phyloP scores from a whole-genome alignment of 1,284 basidiomycete genomes.

The Cutaneotrichosporon dermatis region DNA sequence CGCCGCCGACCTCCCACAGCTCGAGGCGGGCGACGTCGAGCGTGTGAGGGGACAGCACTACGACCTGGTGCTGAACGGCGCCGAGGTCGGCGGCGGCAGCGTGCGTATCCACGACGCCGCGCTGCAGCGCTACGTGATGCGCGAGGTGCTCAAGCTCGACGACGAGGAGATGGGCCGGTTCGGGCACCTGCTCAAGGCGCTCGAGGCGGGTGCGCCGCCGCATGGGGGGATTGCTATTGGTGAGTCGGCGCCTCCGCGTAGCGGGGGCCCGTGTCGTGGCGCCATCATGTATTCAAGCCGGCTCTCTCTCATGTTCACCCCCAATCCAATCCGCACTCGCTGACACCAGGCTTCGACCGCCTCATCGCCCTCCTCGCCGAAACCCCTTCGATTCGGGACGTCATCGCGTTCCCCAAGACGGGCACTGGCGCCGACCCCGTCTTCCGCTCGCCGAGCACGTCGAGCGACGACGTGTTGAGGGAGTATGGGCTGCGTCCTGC shows the following conservation, averaged over 20 bases:
- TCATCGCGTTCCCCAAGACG: constrained; percentile 94
- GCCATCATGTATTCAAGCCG: too few relatives aligned
- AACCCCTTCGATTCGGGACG: constrained; percentile 79
- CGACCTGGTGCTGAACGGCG: constrained; percentile 91
- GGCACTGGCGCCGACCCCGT: constrained; percentile 76
- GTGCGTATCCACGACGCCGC: constrained; percentile 83
- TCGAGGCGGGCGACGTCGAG: constrained; percentile 64
- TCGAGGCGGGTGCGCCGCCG: constrained; percentile 84
- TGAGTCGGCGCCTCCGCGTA: too few relatives aligned
- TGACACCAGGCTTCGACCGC: constrained; percentile 63
- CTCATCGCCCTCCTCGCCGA: constrained; percentile 84
- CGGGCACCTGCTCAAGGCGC: constrained; percentile 74
- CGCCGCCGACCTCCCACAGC: constrained; percentile 70
- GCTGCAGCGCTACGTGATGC: constrained; percentile 81
- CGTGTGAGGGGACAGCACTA: constrained; percentile 89
- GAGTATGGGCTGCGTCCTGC: constrained; percentile 41
- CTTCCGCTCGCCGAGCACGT: constrained; percentile 75
- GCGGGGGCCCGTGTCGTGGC: too few relatives aligned
- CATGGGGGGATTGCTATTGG: constrained; percentile 93
- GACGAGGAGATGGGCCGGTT: constrained; percentile 71
- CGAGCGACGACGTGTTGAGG: constrained; percentile 55
- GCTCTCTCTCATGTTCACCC: too few relatives aligned
- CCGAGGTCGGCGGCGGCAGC: constrained; percentile 89
- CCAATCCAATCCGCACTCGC: too few relatives aligned
- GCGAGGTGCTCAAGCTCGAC: constrained; percentile 70